Evolutionary conservation across 176 grass and related monocot genomes (phyloP).

Genomic region (Calamus simplicifolius): DNA sequence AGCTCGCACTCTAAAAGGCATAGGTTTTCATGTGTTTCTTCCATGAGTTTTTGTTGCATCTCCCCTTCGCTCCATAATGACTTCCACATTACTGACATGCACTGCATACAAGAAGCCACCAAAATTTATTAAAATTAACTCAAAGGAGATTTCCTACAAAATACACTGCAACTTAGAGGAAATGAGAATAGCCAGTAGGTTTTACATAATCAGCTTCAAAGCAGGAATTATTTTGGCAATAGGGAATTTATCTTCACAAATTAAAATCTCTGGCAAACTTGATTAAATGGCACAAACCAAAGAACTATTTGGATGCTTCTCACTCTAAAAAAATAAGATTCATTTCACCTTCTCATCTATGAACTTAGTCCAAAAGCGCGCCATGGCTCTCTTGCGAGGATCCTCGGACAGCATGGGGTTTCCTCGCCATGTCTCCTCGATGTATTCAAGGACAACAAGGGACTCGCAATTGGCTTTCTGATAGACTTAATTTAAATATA

Average conservation of each 20-base stretch:
- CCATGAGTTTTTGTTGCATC: constrained; percentile 11
- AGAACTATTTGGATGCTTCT: too few species aligned
- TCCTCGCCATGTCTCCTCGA: constrained; percentile 35
- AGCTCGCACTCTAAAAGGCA: constrained; percentile 27
- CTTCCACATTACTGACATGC: constrained; percentile 11
- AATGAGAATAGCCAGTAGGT: too few species aligned
- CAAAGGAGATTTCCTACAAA: too few species aligned
- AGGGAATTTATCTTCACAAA: too few species aligned
- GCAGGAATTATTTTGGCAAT: too few species aligned
- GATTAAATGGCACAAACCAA: too few species aligned
- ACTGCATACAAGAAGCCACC: constrained; percentile 7
- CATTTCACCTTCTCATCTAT: constrained; percentile 31
- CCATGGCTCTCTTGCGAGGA: constrained; percentile 10
- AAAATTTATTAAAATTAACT: too few species aligned
- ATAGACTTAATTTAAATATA: too few species aligned
- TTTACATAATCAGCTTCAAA: too few species aligned
- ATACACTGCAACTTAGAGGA: too few species aligned
- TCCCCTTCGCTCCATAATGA: constrained; percentile 35
- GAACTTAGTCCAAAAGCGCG: constrained; percentile 36
- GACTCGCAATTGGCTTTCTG: constrained; percentile 26
- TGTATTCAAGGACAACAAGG: constrained; percentile 37
- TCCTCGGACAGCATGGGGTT: background rate
- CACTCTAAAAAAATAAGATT: too few species aligned
- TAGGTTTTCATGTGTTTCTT: constrained; percentile 28
- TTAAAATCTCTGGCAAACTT: too few species aligned